Base-by-base conservation (phyloP, 305 asterid species). In the Solanum hybrid region DNA sequence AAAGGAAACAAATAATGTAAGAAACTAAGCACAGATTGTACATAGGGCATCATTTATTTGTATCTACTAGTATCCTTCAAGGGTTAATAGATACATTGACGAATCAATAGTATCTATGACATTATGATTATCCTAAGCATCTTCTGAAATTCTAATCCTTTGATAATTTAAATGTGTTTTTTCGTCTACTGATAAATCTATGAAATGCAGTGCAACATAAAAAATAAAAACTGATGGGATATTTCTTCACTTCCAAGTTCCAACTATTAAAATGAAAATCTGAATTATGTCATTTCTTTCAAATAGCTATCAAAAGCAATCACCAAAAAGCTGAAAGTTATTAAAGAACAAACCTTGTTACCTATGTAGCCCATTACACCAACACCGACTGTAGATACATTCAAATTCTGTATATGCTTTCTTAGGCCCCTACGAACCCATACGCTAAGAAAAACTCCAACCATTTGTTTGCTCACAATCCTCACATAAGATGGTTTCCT, bases 281-380 rank as follows among this genome's bases (percentile, higher is more conserved):
- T 22, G 77, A 85, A 85, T 57, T 31, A 85, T 57, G 32, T 32
- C 77, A 85, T 85, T 57, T 85, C 45, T 22, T 84, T 57, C 77
- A 32, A 31, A 85, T 57, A 85, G 14, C 32, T 57, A 31, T 57
- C 45, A 51, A 84, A 51, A 31, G 41, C 75, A 84, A 84, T 51
- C 41, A 32, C 73, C 31, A 83, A 61, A 68, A 85, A 89, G 89
- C 89, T 87, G 83, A 89, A 88, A 61, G 70, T 76, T 82, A 89
- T 90, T 92, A 89, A 91, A 90, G 90, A 91, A 91, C 94, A 57
- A 87, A 98, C 99, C 99, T 98, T 98, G 96, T 98, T 98, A 78
- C 99, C 99, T 15, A 98, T 95, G 93, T 93, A 98, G 88, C 99
- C 99, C 99, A 98, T 96, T 84, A 94, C 95, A 85, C 99, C 99